A percentile compares a stretch with the other conserved stretches of the same genome.
phyloP scores from a whole-genome alignment of 805 yeast species.

The Candida oleophila region DNA sequence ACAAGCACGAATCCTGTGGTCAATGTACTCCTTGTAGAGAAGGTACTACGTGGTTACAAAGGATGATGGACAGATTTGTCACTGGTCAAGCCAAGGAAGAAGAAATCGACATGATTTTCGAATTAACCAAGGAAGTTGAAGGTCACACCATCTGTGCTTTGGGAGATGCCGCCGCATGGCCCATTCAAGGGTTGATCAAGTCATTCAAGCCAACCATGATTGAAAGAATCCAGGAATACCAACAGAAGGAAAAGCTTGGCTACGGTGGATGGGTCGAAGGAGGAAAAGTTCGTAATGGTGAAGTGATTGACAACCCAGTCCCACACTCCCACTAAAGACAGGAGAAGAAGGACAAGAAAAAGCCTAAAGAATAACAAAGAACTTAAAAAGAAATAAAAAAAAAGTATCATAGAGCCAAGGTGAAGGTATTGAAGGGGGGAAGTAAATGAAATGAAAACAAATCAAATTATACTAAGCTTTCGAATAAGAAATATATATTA shows the following conservation, averaged over 20 bases:
- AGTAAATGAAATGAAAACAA: background rate
- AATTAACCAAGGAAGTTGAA: conserved; percentile 82
- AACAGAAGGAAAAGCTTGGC: conserved; percentile 47
- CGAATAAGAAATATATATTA: background rate
- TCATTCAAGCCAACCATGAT: conserved; percentile 82
- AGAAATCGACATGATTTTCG: conserved; percentile 83
- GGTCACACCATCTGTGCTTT: conserved; percentile 91
- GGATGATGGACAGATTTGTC: conserved; percentile 80
- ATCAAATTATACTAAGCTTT: background rate
- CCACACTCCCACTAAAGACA: conserved; percentile 36
- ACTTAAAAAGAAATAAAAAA: background rate
- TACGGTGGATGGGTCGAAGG: conserved; percentile 79
- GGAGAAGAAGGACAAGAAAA: background rate
- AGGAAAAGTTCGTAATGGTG: conserved; percentile 61
- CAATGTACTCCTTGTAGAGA: conserved; percentile 95
- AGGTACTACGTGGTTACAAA: conserved; percentile 83
- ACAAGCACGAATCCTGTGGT: conserved; percentile 91
- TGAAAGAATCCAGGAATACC: conserved; percentile 68
- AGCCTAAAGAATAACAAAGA: background rate
- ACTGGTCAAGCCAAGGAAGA: conserved; percentile 76
- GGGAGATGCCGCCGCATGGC: conserved; percentile 95
- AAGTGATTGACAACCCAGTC: conserved; percentile 58
- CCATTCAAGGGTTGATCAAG: conserved; percentile 83
- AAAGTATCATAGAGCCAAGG: background rate
- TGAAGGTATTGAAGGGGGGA: background rate